Conservation (phyloP, 2,329 filamentous ascomycete genomes). For the Aaosphaeria arxii region DNA sequence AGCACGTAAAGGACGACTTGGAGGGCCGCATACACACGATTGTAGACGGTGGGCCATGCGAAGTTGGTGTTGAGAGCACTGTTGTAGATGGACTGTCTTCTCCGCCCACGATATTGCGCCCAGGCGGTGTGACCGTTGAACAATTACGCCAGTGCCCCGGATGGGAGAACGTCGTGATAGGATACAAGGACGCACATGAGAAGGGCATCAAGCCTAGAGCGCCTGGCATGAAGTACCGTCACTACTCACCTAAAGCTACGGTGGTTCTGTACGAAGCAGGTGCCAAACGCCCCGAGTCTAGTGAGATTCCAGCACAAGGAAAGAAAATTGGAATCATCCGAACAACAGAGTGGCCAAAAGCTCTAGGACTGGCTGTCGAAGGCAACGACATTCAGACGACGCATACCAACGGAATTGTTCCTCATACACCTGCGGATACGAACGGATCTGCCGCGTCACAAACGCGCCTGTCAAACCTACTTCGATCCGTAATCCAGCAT, state of each 20-base stretch:
- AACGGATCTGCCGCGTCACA: background rate
- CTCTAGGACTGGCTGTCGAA: constrained; percentile 13
- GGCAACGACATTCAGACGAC: background rate
- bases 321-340: constrained; percentile 41
- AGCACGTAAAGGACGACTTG: constrained; percentile 85
- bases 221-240: constrained; percentile 98
- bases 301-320: constrained; percentile 26
- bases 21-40: constrained; percentile 80
- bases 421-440: background rate
- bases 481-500: constrained; percentile 34
- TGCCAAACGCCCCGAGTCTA: constrained; percentile 23
- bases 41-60: constrained; percentile 81
- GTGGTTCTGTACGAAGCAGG: constrained; percentile 77
- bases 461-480: constrained; percentile 24
- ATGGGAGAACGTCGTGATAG: constrained; percentile 76
- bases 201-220: constrained; percentile 69
- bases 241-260: constrained; percentile 87
- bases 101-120: constrained; percentile 79
- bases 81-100: constrained; percentile 86
- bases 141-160: constrained; percentile 70
- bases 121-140: constrained; percentile 83
- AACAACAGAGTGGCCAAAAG: constrained; percentile 22
- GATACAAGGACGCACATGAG: constrained; percentile 72
- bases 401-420: constrained; percentile 9
- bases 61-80: constrained; percentile 92